phyloP scores from a whole-genome alignment of 2,329 filamentous ascomycete genomes.

The Pseudogymnoascus sp. region DNA sequence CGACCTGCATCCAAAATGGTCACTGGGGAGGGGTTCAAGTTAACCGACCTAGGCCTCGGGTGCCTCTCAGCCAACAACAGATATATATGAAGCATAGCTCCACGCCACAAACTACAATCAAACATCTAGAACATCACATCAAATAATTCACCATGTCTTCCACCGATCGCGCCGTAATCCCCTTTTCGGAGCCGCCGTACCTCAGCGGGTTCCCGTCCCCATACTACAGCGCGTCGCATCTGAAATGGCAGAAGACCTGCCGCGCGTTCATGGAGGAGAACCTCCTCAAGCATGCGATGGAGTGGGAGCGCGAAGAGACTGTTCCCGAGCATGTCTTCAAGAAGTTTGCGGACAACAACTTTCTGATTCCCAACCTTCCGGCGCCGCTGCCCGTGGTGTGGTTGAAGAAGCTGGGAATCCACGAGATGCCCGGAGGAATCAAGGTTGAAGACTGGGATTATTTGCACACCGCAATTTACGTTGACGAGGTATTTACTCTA shows the following conservation, averaged over 20 bases:
- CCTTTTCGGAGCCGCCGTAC: slow-evolving; percentile 69
- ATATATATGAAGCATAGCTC: not conserved
- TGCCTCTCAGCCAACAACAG: slow-evolving; percentile 1
- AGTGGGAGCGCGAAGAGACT: slow-evolving; percentile 57
- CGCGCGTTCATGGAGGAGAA: slow-evolving; percentile 59
- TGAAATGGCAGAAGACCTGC: slow-evolving; percentile 59
- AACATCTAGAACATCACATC: not conserved
- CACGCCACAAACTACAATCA: not conserved
- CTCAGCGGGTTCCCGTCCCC: slow-evolving; percentile 63
- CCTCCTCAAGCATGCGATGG: slow-evolving; percentile 53
- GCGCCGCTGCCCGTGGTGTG: slow-evolving; percentile 62
- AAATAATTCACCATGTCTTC: not conserved
- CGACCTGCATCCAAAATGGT: not conserved
- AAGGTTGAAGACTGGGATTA: slow-evolving; percentile 70
- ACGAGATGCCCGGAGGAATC: slow-evolving; percentile 57
- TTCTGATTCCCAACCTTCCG: slow-evolving; percentile 64
- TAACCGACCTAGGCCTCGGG: not conserved
- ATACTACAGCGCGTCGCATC: slow-evolving; percentile 62
- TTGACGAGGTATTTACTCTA: not conserved
- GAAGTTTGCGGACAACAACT: slow-evolving; percentile 57
- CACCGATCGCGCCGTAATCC: slow-evolving; percentile 34
- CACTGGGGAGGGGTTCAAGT: not conserved
- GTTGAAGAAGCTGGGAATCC: slow-evolving; percentile 58
- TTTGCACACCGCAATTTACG: slow-evolving; percentile 55
- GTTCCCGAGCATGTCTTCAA: slow-evolving; percentile 58